A percentile compares a stretch with the other conserved stretches of the same genome.
Conservation (phyloP, 2,329 filamentous ascomycete genomes). For the Alternaria dauci region DNA sequence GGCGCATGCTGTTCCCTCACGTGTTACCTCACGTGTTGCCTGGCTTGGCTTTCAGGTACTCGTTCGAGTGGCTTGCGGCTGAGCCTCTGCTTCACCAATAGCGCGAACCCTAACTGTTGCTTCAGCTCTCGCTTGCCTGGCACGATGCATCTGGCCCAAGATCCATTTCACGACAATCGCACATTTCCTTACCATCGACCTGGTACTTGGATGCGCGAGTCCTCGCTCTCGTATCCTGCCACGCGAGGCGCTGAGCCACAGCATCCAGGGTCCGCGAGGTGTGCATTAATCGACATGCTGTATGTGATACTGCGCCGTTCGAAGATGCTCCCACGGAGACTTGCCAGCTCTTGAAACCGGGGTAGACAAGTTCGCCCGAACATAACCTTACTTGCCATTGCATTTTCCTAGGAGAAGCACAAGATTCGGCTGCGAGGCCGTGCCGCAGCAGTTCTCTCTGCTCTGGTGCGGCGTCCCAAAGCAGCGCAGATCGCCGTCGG, state of each 20-base stretch:
- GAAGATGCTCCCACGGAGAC: not conserved
- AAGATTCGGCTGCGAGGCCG: conserved; percentile 17
- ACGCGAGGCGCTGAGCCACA: conserved; percentile 4
- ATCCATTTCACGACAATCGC: conserved; percentile 6
- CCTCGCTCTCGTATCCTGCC: conserved; percentile 4
- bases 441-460: conserved; percentile 6
- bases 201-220: conserved; percentile 9
- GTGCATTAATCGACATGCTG: not conserved
- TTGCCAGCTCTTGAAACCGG: not conserved
- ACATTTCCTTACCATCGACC: conserved; percentile 1
- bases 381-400: not conserved
- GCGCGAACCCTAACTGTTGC: not conserved
- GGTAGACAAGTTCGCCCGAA: not conserved
- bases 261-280: not conserved
- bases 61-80: conserved; percentile 2
- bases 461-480: conserved; percentile 22
- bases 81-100: conserved; percentile 1
- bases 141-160: conserved; percentile 1
- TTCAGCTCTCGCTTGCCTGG: conserved; percentile 10
- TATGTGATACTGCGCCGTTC: not conserved
- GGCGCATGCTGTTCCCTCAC: not conserved
- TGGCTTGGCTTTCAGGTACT: not conserved
- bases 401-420: conserved; percentile 12
- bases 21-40: not conserved
- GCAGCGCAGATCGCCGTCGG: conserved; percentile 12